Evolutionary conservation across 1,284 basidiomycete genomes (phyloP).

Genomic region (Irpex sp.): DNA sequence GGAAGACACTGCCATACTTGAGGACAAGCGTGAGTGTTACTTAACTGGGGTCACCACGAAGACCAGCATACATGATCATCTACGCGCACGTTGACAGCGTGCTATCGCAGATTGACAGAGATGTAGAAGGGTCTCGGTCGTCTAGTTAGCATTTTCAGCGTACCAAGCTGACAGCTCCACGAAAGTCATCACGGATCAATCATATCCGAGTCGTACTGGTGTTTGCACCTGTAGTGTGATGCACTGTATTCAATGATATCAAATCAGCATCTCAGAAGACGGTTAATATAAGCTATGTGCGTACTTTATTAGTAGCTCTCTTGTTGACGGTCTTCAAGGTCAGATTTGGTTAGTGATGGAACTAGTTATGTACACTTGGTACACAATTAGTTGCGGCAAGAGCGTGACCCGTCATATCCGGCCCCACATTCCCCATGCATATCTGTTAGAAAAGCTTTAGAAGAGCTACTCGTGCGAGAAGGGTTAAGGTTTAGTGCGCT

Average conservation of each 20-base stretch:
- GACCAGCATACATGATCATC: background rate
- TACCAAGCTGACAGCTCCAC: background rate
- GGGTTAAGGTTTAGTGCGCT: background rate
- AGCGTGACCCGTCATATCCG: background rate
- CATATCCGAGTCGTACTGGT: background rate
- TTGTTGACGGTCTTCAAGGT: background rate
- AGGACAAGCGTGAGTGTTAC: slow-evolving; percentile 1
- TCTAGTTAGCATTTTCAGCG: background rate
- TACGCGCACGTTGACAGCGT: background rate
- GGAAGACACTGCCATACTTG: background rate
- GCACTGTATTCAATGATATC: background rate
- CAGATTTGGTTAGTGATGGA: background rate
- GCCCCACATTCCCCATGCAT: background rate
- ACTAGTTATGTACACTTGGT: background rate
- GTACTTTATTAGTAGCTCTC: background rate
- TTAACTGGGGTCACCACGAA: background rate
- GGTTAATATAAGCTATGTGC: background rate
- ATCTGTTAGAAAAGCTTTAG: background rate
- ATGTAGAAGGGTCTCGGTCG: background rate
- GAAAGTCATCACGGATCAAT: slow-evolving; percentile 1
- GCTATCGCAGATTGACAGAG: background rate
- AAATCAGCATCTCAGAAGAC: background rate
- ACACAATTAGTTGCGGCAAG: background rate
- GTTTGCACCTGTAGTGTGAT: background rate
- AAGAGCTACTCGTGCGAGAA: background rate